These are phyloP conservation scores for Rubia balearica DNA, from an alignment of 305 asterid species.

Conservation along the genomic window DNA sequence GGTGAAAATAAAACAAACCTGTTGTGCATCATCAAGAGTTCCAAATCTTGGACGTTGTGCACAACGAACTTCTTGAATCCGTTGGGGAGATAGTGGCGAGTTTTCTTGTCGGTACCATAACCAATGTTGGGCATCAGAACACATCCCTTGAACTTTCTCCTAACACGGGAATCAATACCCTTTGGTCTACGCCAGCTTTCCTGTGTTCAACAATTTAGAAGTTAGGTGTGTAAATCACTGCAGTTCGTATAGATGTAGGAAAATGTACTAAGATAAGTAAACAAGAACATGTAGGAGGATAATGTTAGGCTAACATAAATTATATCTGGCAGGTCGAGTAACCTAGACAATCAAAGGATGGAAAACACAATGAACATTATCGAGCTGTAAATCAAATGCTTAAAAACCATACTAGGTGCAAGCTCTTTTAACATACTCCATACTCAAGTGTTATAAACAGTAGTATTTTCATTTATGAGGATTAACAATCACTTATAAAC, in stretches of 20 bases:
- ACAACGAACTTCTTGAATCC: slow-evolving; percentile 46
- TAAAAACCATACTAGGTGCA: too few species aligned
- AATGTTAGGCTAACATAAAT: background rate
- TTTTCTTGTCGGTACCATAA: slow-evolving; percentile 41
- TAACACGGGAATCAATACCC: slow-evolving; percentile 50
- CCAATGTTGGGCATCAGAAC: slow-evolving; percentile 46
- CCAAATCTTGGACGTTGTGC: slow-evolving; percentile 34
- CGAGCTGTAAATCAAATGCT: background rate
- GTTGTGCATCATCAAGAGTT: slow-evolving; percentile 45
- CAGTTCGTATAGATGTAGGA: background rate
- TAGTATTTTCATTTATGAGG: too few species aligned
- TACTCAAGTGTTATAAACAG: too few species aligned
- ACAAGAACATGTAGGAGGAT: background rate
- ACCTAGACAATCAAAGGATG: background rate
- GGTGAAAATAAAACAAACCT: slow-evolving; percentile 17
- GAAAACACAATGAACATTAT: too few species aligned
- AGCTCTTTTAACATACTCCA: too few species aligned
- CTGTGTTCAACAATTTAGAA: slow-evolving; percentile 18
- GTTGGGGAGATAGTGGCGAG: slow-evolving; percentile 42
- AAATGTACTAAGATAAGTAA: background rate
- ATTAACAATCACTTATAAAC: too few species aligned
- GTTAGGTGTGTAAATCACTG: background rate
- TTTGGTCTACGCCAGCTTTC: slow-evolving; percentile 43
- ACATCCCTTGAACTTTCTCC: slow-evolving; percentile 49
- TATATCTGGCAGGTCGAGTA: background rate